Conservation (phyloP, 148 eudicot genomes). For the Rhododendron ferrugineum region DNA sequence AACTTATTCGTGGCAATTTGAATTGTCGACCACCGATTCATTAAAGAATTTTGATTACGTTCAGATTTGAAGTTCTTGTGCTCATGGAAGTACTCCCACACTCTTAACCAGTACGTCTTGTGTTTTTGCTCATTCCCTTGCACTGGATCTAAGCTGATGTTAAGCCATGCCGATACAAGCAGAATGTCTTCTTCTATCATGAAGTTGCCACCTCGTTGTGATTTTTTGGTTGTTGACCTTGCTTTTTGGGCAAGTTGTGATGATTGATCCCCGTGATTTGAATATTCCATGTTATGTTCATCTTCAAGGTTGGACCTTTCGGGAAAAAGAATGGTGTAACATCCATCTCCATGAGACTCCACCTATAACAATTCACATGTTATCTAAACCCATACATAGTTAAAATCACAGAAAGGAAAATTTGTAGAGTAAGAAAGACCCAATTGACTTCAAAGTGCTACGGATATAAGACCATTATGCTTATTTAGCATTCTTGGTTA, state of each 20-base stretch:
- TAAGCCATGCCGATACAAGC: neutral
- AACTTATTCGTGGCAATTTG: conserved; percentile 2
- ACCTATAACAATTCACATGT: neutral
- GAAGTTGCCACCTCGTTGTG: neutral
- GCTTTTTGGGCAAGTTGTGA: neutral
- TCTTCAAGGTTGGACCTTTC: neutral
- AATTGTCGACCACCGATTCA: neutral
- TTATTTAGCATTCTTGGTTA: neutral
- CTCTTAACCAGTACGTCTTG: neutral
- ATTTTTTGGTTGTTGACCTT: neutral
- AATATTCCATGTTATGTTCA: neutral
- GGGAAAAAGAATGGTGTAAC: neutral
- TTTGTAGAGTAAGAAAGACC: neutral
- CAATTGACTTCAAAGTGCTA: neutral
- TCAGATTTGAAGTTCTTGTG: neutral
- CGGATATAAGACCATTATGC: neutral
- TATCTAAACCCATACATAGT: neutral
- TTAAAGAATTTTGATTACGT: neutral
- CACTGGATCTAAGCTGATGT: neutral
- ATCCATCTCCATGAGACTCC: neutral
- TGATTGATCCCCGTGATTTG: neutral
- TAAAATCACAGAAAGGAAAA: neutral
- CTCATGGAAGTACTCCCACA: neutral
- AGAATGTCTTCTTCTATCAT: neutral
- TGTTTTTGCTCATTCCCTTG: neutral